These are phyloP conservation scores for Verticillium nubilum DNA, from an alignment of 2,329 filamentous ascomycete genomes.

Conservation along the genomic window DNA sequence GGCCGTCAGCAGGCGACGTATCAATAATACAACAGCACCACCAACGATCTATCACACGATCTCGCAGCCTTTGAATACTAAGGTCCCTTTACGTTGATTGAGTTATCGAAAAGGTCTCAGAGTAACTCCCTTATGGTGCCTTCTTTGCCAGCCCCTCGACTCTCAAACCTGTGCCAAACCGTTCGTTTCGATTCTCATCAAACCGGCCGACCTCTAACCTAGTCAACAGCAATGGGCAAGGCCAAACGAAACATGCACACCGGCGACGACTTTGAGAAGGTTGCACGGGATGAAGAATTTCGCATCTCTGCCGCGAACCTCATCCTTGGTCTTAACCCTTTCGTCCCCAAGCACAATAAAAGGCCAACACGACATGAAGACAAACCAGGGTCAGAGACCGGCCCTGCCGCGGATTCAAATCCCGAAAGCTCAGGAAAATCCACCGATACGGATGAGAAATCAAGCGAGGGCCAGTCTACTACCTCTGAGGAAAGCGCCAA, in stretches of 20 bases:
- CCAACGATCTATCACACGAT: too few species aligned
- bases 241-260: not conserved
- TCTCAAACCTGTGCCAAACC: too few species aligned
- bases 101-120: too few species aligned
- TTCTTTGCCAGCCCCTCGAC: too few species aligned
- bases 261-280: not conserved
- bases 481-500: not conserved
- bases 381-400: not conserved
- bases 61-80: too few species aligned
- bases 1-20: too few species aligned
- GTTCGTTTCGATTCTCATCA: not conserved
- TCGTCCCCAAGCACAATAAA: not conserved
- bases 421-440: not conserved
- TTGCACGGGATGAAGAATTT: not conserved
- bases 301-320: not conserved
- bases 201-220: not conserved
- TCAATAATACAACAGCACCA: too few species aligned
- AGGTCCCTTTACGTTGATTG: too few species aligned
- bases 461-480: not conserved
- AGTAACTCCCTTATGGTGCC: too few species aligned
- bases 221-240: not conserved
- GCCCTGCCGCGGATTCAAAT: not conserved
- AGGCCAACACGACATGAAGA: not conserved
- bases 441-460: not conserved
- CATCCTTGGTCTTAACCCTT: not conserved